Conservation (phyloP, 2,329 filamentous ascomycete species). For the Fusarium redolens region DNA sequence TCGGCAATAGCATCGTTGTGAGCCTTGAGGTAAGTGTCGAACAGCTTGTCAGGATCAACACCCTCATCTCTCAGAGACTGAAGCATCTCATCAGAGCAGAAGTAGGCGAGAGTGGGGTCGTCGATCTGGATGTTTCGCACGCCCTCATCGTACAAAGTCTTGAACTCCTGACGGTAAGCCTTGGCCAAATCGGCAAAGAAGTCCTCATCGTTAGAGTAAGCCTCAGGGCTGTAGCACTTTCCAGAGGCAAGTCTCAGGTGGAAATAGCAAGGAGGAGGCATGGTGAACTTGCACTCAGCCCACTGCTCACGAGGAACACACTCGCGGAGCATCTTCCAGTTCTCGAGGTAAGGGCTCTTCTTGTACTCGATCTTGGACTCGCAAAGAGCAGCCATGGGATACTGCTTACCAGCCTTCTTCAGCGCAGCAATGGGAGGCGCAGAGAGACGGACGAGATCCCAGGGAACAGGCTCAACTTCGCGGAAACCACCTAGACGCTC, state of each 20-base stretch:
- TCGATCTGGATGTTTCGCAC: constrained; percentile 70
- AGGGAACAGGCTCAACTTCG: constrained; percentile 53
- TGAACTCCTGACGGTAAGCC: constrained; percentile 66
- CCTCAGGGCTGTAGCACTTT: constrained; percentile 63
- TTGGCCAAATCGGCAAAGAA: constrained; percentile 68
- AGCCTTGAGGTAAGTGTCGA: constrained; percentile 76
- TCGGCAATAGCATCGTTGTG: constrained; percentile 77
- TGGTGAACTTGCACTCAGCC: constrained; percentile 74
- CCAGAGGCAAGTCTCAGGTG: constrained; percentile 64
- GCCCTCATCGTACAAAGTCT: constrained; percentile 65
- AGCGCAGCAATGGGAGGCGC: constrained; percentile 55
- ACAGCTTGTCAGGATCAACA: constrained; percentile 70
- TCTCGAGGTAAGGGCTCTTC: constrained; percentile 56
- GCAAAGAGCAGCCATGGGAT: constrained; percentile 55
- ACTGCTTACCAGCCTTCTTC: constrained; percentile 53
- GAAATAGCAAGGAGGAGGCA: constrained; percentile 76
- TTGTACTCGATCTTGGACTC: constrained; percentile 57
- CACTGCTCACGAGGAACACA: constrained; percentile 67
- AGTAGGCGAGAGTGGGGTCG: constrained; percentile 72
- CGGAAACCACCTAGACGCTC: constrained; percentile 58
- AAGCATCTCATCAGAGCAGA: constrained; percentile 76
- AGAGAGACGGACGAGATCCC: constrained; percentile 52
- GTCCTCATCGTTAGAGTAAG: constrained; percentile 63
- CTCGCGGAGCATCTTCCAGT: constrained; percentile 54
- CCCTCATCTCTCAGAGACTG: constrained; percentile 68